Base-by-base conservation (phyloP, 805 yeast species). In the Metschnikowia drakensbergensis region DNA sequence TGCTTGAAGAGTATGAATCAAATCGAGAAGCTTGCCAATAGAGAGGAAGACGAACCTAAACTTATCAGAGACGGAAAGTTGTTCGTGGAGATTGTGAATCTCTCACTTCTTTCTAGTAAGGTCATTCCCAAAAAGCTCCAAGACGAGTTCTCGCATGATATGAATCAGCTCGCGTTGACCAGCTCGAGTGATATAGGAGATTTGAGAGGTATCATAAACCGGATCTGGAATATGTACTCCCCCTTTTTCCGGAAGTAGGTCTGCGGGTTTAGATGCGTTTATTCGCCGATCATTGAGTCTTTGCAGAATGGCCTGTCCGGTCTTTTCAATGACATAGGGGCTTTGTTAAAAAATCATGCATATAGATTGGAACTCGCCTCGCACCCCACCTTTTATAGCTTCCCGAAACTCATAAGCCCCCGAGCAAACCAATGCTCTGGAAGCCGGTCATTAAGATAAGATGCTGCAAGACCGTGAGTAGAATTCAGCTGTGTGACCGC, bases 201-300 rank as follows among this genome's bases (percentile, higher is more conserved):
- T 5, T 81, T 79, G 50, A 57, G 77, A 34, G 66, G 68, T 37
- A 75, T 82, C 0, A 65, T 86, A 6, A 69, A 70, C 32, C 76
- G 88, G 58, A 73, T 86, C 6, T 81, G 87, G 76, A 81, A 81
- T 57, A 77, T 75, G 51, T 86, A 85, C 60, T 77, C 79, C 5
- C 64, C 58, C 8, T 69, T 63, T 41, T 67, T 69, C 54, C 51
- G 59, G 31, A 31, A 33, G 30, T 48, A 37, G 29, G 23, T 31
- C 29, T 37, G 10, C 25, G 10, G 41, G 13, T 9, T n/a, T 11
- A 17, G 17, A 37, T 25, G 7, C 7, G 29, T n/a, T 17, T 4
- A 22, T 10, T 35, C n/a, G 22, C 37, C n/a, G 27, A 5, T n/a
- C 22, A 11, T 3, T 13, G 29, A 25, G 10, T 13, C 10, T 17